These are phyloP conservation scores for Cyathus striatus DNA, from an alignment of 768 basidiomycete genomes.

Conservation along the genomic window DNA sequence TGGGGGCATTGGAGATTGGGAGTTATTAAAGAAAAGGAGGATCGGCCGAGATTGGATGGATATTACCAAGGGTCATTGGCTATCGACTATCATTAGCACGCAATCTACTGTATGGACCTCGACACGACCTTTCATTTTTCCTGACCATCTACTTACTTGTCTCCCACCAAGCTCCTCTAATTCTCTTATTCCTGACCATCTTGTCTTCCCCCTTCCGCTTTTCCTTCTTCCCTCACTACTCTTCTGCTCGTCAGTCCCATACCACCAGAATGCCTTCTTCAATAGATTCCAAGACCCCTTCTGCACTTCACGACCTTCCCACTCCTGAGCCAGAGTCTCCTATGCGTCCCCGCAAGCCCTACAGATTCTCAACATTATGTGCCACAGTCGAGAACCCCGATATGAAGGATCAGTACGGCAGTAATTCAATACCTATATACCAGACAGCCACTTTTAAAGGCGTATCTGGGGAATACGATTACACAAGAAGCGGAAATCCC, in stretches of 20 bases:
- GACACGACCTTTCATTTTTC: too few species aligned
- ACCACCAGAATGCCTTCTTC: constrained; percentile 26
- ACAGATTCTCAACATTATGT: constrained; percentile 86
- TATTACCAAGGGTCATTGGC: too few species aligned
- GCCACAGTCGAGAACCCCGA: constrained; percentile 89
- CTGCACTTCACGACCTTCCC: constrained; percentile 48
- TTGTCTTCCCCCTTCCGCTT: not conserved
- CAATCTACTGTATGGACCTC: too few species aligned
- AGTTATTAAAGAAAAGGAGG: too few species aligned
- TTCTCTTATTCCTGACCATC: too few species aligned
- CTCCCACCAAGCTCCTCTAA: too few species aligned
- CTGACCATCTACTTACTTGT: too few species aligned
- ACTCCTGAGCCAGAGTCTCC: constrained; percentile 84
- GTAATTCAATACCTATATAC: constrained; percentile 94
- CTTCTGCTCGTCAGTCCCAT: not conserved
- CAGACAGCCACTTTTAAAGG: constrained; percentile 99
- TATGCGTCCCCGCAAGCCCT: constrained; percentile 59
- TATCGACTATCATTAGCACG: constrained; percentile 18
- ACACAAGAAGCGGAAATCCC: constrained; percentile 93
- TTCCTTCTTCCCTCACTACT: not conserved
- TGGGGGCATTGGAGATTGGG: constrained; percentile 44
- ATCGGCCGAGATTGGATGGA: not conserved
- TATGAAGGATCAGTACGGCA: constrained; percentile 93
- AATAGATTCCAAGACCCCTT: constrained; percentile 27
- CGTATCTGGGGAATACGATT: constrained; percentile 84